These are phyloP conservation scores for Mesembryanthemum crystallinum DNA, from an alignment of 148 eudicot species.

Conservation along the genomic window DNA sequence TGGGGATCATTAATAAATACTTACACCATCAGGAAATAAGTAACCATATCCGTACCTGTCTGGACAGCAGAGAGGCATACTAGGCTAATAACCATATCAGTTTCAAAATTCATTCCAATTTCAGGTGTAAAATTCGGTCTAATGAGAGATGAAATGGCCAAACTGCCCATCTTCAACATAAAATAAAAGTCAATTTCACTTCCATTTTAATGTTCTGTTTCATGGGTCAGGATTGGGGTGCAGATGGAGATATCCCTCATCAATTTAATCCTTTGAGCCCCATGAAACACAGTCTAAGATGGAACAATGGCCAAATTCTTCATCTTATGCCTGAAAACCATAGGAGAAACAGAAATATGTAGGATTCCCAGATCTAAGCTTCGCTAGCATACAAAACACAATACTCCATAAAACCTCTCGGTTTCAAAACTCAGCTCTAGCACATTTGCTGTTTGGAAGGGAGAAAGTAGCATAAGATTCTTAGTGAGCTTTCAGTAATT, in stretches of 20 bases:
- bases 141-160: background rate
- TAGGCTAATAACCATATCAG: background rate
- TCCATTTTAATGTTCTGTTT: background rate
- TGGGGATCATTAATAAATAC: background rate
- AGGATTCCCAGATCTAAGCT: no score
- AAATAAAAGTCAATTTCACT: background rate
- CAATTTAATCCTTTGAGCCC: background rate
- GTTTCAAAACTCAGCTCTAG: background rate
- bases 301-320: background rate
- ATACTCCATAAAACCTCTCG: background rate
- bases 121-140: background rate
- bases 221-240: background rate
- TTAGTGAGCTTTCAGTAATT: background rate
- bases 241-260: background rate
- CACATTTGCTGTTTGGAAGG: background rate
- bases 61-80: background rate
- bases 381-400: background rate
- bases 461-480: background rate
- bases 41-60: background rate
- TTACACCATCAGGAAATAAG: background rate
- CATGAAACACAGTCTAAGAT: background rate
- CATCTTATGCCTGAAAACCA: constrained; percentile 6
- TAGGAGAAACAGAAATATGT: background rate
- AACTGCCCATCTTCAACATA: no score
- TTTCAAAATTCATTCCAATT: background rate